These are phyloP conservation scores for Ogataea chonburiensis DNA, from an alignment of 805 yeast species.

Conservation along the genomic window DNA sequence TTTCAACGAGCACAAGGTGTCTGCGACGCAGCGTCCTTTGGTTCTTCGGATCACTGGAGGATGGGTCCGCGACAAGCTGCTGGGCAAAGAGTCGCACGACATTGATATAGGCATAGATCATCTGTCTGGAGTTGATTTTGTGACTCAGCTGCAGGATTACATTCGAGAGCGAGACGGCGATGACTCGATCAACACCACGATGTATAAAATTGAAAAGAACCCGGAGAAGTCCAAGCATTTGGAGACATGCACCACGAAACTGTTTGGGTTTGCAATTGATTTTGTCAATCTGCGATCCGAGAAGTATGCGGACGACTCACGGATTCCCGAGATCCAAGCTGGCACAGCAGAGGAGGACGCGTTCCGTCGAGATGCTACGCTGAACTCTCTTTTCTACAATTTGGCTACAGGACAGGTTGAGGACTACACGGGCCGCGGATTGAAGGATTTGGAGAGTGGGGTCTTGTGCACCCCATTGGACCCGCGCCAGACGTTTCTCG, in stretches of 20 bases:
- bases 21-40: constrained; percentile 19
- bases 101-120: constrained; percentile 87
- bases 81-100: constrained; percentile 80
- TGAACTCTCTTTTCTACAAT: constrained; percentile 90
- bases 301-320: constrained; percentile 73
- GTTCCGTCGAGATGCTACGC: constrained; percentile 88
- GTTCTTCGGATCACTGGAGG: constrained; percentile 87
- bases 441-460: constrained; percentile 67
- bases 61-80: constrained; percentile 94
- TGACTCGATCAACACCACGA: constrained; percentile 31
- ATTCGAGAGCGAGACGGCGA: constrained; percentile 31
- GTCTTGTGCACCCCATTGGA: constrained; percentile 83
- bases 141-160: constrained; percentile 58
- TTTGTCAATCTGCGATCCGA: constrained; percentile 91
- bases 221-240: constrained; percentile 96
- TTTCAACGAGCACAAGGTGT: constrained; percentile 22
- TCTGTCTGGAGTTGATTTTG: constrained; percentile 85
- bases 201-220: constrained; percentile 84
- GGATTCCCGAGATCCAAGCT: constrained; percentile 79
- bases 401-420: constrained; percentile 67
- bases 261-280: constrained; percentile 84
- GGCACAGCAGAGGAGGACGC: constrained; percentile 96
- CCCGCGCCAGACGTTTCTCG: constrained; percentile 81
- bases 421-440: constrained; percentile 78
- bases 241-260: constrained; percentile 91